Base-by-base conservation (phyloP, 2,329 filamentous ascomycete genomes). In the Lecanicillium sp. region DNA sequence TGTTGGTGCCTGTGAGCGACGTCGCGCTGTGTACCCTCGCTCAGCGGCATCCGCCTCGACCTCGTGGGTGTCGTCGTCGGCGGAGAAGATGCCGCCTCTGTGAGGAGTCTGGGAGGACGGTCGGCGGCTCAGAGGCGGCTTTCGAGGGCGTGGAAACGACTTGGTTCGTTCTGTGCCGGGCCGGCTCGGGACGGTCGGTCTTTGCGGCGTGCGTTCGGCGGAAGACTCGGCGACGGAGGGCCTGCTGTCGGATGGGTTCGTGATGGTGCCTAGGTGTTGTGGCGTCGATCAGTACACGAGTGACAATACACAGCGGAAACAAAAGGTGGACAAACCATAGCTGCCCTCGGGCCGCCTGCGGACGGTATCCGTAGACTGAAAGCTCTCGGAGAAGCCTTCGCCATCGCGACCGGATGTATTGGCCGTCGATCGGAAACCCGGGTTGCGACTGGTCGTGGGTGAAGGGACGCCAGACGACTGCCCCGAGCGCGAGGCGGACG, bases 11-110 rank as follows among this genome's bases (percentile, higher is more conserved):
- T 53, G 57, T 3, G 53, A 50, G 20, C 61, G 54, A 22, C 64
- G 63, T 25, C 61, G 60, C 13, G 52, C 51, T 25, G 50, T 44
- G 29, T 55, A 54, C 17, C 49, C 49, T 41, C 72, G 66, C 43
- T 59, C 66, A 32, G 62, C 63, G 45, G 73, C 64, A 52, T 88
- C 84, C 45, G 77, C 76, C 54, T 86, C 81, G 15, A 95, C 79
- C 60, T 96, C 90, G 47, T 79, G 73, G 17, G 80, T 69, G 54
- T 87, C 88, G 58, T 97, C 90, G 56, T 97, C 89, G 34, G 87
- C 87, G 0, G 89, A 96, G 63, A 94, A 97, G 44, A 90, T 72
- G 45, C 85, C 84, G 20, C 89, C 86, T 39, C 87, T 82, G 56
- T 90, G 79, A 3, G 87, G 88, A 29, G 79, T 79, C 41, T 76